Evolutionary conservation across 805 yeast genomes (phyloP), one percentile per base, ranked within the genome.

Genomic region (Wickerhamiella sergipiensis): DNA sequence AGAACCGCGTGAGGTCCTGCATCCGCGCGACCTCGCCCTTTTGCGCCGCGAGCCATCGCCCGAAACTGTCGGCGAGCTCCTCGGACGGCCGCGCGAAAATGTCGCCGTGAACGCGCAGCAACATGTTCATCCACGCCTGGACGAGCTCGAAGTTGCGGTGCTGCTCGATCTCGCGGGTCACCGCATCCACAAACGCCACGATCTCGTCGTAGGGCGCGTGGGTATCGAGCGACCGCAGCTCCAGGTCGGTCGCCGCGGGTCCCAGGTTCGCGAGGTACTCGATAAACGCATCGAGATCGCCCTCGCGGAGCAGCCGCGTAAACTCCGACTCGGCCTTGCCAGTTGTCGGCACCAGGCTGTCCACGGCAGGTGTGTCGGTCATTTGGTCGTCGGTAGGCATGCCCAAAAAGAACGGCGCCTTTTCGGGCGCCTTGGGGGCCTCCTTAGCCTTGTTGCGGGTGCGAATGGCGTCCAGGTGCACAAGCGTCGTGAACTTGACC

Each of bases 401-500:
- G 51, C 49, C 66, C 53, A 92, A 70, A 72, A 94, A 94, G 66
- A 94, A 92, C 19, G 85, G 84, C 0, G 85, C 79, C 54, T 79
- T 75, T 57, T 83, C 84, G 1, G 95, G 86, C 57, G 81, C 85
- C 71, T 85, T 85, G 33, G 92, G 85, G 0, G 90, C 83, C 63
- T 87, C 96, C 48, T 72, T 80, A 21, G 98, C 97, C 67, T 86
- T 90, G 63, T 87, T 88, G 61, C 98, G 78, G 63, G 76, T 78
- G 61, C 80, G 86, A 58, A 92, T 90, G 6, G 80, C 76, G 59
- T 92, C 97, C 57, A 92, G 68, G 64, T 92, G 81, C 45, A 85
- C 65, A 44, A 92, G 68, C 1, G 95, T 87, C 55, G 76, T 79
- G 72, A 85, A 82, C 62, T 86, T 88, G 52, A 75, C 75, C 59